These are phyloP conservation scores for Luvunga scandens DNA, from an alignment of 345 rosid species.

Conservation along the genomic window DNA sequence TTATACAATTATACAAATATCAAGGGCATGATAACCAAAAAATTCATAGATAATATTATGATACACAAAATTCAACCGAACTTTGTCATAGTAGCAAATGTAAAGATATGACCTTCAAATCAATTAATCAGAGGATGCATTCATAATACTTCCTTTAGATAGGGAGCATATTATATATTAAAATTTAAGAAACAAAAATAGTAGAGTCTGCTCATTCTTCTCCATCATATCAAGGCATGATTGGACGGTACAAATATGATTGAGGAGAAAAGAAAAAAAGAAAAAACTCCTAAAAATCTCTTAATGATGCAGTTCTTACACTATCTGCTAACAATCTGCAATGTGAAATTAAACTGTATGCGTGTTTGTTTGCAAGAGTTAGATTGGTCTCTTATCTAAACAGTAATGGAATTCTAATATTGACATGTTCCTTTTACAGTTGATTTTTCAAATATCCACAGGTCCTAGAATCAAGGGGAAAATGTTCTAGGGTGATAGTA, in stretches of 20 bases:
- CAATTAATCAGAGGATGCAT: neutral
- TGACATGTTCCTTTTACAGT: neutral
- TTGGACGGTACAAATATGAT: neutral
- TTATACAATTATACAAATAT: neutral
- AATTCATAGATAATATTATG: neutral
- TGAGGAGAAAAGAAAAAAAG: too few relatives aligned
- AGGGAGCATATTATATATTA: neutral
- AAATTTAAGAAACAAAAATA: neutral
- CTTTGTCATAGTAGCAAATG: neutral
- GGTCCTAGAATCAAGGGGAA: neutral
- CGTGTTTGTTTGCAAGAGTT: neutral
- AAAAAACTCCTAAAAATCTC: neutral
- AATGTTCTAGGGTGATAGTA: neutral
- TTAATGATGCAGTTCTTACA: neutral
- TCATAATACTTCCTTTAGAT: neutral
- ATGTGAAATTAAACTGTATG: neutral
- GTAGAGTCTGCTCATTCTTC: neutral
- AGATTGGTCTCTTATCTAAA: neutral
- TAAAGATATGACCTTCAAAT: neutral
- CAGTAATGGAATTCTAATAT: neutral
- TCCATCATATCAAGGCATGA: neutral
- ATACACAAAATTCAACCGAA: neutral
- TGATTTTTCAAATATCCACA: neutral
- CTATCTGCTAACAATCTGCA: neutral
- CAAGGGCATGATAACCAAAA: neutral